Evolutionary conservation across 371 early-diverging fungal species (phyloP).

Genomic region (Amoeboaphelidium protococcarum): DNA sequence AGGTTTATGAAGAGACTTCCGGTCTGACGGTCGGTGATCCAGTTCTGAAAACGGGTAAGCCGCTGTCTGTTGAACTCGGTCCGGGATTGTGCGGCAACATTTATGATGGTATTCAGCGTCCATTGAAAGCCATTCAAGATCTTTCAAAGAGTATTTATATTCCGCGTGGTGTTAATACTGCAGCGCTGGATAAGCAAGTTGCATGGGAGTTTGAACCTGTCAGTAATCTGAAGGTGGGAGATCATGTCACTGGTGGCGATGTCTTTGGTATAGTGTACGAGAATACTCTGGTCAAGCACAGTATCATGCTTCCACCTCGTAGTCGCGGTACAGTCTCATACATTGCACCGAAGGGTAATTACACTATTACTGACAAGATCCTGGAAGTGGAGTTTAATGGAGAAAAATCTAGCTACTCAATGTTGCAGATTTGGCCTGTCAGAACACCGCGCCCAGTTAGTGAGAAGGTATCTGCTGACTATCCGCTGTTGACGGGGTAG

Average conservation of each 20-base stretch:
- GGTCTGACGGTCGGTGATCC: slow-evolving; percentile 98
- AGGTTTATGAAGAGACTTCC: slow-evolving; percentile 99
- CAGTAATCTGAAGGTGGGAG: slow-evolving; percentile 58
- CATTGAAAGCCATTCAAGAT: slow-evolving; percentile 86
- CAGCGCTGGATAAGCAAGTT: slow-evolving; percentile 73
- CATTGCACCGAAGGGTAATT: slow-evolving; percentile 83
- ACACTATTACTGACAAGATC: slow-evolving; percentile 74
- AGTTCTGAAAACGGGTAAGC: slow-evolving; percentile 88
- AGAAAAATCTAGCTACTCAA: slow-evolving; percentile 54
- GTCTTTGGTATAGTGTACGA: slow-evolving; percentile 89
- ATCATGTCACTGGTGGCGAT: slow-evolving; percentile 94
- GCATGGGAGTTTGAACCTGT: slow-evolving; percentile 89
- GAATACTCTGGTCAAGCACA: slow-evolving; percentile 83
- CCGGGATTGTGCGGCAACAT: slow-evolving; percentile 96
- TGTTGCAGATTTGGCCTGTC: slow-evolving; percentile 98
- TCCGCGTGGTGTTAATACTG: slow-evolving; percentile 93
- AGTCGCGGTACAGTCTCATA: slow-evolving; percentile 81
- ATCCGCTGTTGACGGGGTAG: slow-evolving; percentile 97
- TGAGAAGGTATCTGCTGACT: slow-evolving; percentile 85
- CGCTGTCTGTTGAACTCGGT: slow-evolving; percentile 97
- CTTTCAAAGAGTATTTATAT: slow-evolving; percentile 90
- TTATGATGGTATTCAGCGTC: slow-evolving; percentile 99
- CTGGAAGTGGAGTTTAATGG: slow-evolving; percentile 88
- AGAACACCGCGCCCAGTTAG: slow-evolving; percentile 93
- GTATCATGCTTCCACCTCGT: slow-evolving; percentile 89